These are phyloP conservation scores for Terfezia claveryi DNA, from an alignment of 495 filamentous ascomycete species.

Conservation along the genomic window DNA sequence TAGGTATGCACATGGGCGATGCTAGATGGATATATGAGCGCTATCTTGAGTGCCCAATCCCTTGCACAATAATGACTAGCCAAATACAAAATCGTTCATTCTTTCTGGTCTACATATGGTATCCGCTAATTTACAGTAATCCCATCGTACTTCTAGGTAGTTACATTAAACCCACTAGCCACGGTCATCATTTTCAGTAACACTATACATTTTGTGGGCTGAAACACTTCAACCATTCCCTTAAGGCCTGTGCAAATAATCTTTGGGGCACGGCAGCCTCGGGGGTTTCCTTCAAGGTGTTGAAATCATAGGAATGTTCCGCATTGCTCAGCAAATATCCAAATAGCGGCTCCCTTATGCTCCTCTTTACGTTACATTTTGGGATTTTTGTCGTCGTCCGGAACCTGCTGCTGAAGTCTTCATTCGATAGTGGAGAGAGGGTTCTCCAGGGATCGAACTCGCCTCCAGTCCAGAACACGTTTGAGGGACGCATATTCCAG, in stretches of 20 bases:
- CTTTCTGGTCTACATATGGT: too few relatives aligned
- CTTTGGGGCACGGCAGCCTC: slow-evolving; percentile 5
- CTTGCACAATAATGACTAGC: too few relatives aligned
- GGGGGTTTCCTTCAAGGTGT: background rate
- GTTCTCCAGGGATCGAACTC: slow-evolving; percentile 40
- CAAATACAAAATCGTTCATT: too few relatives aligned
- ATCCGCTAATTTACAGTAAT: too few relatives aligned
- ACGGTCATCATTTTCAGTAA: too few relatives aligned
- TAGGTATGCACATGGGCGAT: too few relatives aligned
- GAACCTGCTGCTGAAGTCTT: slow-evolving; percentile 24
- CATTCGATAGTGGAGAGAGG: slow-evolving; percentile 27
- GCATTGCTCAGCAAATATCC: slow-evolving; percentile 29
- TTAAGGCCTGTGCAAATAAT: slow-evolving; percentile 32
- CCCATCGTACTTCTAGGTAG: too few relatives aligned
- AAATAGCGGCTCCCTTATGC: slow-evolving; percentile 23
- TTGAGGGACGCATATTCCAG: slow-evolving; percentile 36
- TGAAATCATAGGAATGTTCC: slow-evolving; percentile 33
- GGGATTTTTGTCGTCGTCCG: slow-evolving; percentile 24
- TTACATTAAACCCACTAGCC: too few relatives aligned
- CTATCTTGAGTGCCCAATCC: too few relatives aligned
- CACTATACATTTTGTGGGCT: slow-evolving; percentile 4
- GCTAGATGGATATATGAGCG: too few relatives aligned
- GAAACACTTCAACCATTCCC: slow-evolving; percentile 32
- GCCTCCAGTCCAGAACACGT: slow-evolving; percentile 32
- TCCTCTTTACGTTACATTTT: slow-evolving; percentile 24